Percentiles rank a stretch among this genome's conserved stretches.
phyloP scores from a whole-genome alignment of 2,329 filamentous ascomycete genomes.

The Cladosporium sp. region DNA sequence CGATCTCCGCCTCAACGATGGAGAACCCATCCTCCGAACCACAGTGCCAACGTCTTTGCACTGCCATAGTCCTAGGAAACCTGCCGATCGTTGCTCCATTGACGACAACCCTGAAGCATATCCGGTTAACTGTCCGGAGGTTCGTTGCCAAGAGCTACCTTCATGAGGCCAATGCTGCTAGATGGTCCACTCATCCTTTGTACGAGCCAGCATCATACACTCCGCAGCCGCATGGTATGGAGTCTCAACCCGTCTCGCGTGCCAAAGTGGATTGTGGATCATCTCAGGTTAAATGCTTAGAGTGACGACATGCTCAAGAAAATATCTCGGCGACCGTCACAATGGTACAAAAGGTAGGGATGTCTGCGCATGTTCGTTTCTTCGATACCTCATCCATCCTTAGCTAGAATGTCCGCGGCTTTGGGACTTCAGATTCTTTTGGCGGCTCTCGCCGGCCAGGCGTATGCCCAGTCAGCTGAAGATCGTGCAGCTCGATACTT shows the following conservation, averaged over 20 bases:
- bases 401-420: constrained; percentile 10
- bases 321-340: background rate
- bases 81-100: constrained; percentile 2
- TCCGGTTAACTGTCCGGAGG: background rate
- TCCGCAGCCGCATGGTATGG: background rate
- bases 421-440: constrained; percentile 7
- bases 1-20: constrained; percentile 2
- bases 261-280: constrained; percentile 3
- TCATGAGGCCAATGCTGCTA: background rate
- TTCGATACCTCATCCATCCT: background rate
- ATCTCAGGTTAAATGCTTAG: background rate
- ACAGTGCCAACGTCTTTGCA: background rate
- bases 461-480: background rate
- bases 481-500: constrained; percentile 25
- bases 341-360: constrained; percentile 5
- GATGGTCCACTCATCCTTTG: background rate
- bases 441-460: constrained; percentile 9
- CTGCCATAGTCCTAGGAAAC: background rate
- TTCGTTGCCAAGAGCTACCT: background rate
- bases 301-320: constrained; percentile 5
- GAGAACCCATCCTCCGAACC: background rate
- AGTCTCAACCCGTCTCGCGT: background rate
- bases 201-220: constrained; percentile 7
- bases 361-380: background rate
- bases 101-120: background rate